Conservation (phyloP, 148 eudicot species). For the Heliosperma pusillum region DNA sequence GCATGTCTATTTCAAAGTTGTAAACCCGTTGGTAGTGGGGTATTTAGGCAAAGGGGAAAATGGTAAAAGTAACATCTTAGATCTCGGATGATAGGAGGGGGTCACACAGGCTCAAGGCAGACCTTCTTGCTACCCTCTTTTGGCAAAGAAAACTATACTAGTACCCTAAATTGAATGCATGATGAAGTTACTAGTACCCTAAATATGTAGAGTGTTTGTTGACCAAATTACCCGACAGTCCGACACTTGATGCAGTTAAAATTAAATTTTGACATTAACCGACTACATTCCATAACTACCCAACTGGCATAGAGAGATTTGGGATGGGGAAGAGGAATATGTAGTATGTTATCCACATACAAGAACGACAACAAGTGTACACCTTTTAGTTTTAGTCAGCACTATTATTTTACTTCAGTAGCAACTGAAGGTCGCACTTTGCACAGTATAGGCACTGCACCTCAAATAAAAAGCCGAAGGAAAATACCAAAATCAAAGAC, state of each 20-base stretch:
- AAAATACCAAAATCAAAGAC: conserved; percentile 5
- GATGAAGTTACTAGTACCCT: no score
- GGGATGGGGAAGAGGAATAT: not conserved
- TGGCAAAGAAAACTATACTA: no score
- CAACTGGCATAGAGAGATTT: not conserved
- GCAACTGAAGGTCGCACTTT: not conserved
- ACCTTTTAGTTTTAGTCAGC: not conserved
- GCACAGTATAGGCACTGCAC: not conserved
- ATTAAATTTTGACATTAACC: not conserved
- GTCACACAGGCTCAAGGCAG: not conserved
- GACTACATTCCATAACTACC: not conserved
- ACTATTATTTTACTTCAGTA: not conserved
- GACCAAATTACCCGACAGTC: no score
- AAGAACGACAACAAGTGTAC: not conserved
- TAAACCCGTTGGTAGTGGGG: not conserved
- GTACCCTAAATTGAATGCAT: no score
- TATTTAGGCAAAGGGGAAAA: not conserved
- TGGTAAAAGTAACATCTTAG: not conserved
- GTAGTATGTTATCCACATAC: not conserved
- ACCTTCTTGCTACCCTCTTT: not conserved
- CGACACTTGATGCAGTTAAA: no score
- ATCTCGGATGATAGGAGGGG: not conserved
- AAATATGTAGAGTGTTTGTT: no score
- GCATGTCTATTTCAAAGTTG: no score
- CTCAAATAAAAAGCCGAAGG: not conserved